Evolutionary conservation across 352 stramenopile species (phyloP).

Genomic region (Globisporangium rhizosaccharum): DNA sequence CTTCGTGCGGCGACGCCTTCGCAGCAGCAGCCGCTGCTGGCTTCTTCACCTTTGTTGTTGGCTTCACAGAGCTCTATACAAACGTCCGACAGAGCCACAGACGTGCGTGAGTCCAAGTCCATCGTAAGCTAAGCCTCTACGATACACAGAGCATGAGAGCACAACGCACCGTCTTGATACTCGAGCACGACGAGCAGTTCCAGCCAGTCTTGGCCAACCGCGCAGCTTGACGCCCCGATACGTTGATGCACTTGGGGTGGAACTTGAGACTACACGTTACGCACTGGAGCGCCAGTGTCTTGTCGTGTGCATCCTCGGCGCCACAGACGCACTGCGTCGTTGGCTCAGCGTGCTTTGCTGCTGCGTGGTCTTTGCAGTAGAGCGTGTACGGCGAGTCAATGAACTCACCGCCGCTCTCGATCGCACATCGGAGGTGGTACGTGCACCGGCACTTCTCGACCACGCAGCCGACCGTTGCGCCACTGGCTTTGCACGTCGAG

Average conservation of each 20-base stretch:
- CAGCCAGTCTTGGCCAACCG: conserved; percentile 50
- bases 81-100: neutral
- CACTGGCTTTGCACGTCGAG: conserved; percentile 52
- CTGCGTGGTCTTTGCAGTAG: conserved; percentile 65
- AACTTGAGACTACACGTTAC: conserved; percentile 59
- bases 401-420: conserved; percentile 70
- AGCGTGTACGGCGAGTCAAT: conserved; percentile 65
- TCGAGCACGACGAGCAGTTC: conserved; percentile 29
- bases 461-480: conserved; percentile 73
- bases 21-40: neutral
- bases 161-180: conserved; percentile 16
- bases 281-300: conserved; percentile 51
- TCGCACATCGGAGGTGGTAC: conserved; percentile 73
- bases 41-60: conserved; percentile 1
- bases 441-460: conserved; percentile 73
- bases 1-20: conserved; percentile 2
- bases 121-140: neutral
- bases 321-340: conserved; percentile 45
- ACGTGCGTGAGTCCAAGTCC: neutral
- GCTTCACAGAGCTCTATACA: conserved; percentile 9
- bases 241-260: conserved; percentile 78
- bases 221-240: conserved; percentile 60
- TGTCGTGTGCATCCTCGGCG: conserved; percentile 34
- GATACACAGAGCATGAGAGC: neutral
- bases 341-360: conserved; percentile 30